These are phyloP conservation scores for Ensete glaucum DNA, from an alignment of 176 grass and related monocot species.

Conservation along the genomic window DNA sequence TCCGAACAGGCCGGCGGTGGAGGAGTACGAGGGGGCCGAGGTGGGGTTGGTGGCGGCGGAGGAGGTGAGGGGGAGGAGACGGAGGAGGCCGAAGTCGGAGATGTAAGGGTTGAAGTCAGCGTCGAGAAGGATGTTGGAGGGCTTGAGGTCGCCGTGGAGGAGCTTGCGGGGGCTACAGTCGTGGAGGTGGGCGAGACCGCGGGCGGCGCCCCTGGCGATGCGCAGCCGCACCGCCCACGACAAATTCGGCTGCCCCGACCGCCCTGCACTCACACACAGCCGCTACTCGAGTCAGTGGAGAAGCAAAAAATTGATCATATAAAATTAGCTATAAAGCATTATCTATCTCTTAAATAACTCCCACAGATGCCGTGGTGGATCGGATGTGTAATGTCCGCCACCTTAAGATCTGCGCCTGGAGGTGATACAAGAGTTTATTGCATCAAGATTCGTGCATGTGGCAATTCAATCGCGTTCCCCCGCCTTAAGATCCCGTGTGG, in stretches of 20 bases:
- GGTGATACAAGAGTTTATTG: too few relatives aligned
- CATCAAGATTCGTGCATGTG: too few relatives aligned
- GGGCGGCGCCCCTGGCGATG: constrained; percentile 54
- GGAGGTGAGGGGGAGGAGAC: constrained; percentile 50
- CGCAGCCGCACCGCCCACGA: constrained; percentile 51
- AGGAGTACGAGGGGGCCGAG: constrained; percentile 8
- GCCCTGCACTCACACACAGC: constrained; percentile 28
- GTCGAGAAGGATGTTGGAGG: constrained; percentile 91
- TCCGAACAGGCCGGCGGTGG: constrained; percentile 23
- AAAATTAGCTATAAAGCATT: too few relatives aligned
- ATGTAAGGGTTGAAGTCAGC: constrained; percentile 47
- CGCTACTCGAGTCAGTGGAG: too few relatives aligned
- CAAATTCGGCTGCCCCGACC: constrained; percentile 27
- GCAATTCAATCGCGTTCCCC: too few relatives aligned
- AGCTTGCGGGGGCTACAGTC: constrained; percentile 61
- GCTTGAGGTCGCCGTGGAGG: constrained; percentile 81
- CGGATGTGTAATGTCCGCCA: too few relatives aligned
- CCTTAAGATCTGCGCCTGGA: too few relatives aligned
- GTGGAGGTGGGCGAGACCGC: constrained; percentile 68
- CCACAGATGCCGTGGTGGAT: too few relatives aligned
- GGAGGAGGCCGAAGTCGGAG: constrained; percentile 71
- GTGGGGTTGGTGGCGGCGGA: constrained; percentile 27
- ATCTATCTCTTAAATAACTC: too few relatives aligned
- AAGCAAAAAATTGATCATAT: too few relatives aligned
- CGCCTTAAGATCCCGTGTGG: too few relatives aligned